Conservation (phyloP, 495 filamentous ascomycete species). For the Penicillium cataractarum region DNA sequence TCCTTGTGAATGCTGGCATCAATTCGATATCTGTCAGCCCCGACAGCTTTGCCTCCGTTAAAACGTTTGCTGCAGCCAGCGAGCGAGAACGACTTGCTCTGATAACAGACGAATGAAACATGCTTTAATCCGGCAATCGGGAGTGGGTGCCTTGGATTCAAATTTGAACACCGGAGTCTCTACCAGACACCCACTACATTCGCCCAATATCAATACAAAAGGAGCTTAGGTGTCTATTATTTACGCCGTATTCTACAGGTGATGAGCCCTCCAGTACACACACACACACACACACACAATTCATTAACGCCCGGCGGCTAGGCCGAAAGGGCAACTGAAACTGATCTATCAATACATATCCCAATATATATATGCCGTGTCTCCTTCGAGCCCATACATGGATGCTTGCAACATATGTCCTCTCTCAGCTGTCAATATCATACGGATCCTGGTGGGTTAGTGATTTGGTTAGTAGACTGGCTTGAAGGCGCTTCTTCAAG, state of each 20-base stretch:
- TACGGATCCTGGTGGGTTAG: slow-evolving; percentile 30
- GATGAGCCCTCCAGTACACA: too few relatives aligned
- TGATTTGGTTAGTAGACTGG: slow-evolving; percentile 8
- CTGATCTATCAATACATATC: slow-evolving; percentile 35
- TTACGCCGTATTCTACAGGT: too few relatives aligned
- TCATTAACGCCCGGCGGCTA: slow-evolving; percentile 36
- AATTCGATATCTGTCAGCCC: slow-evolving; percentile 26
- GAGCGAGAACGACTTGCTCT: too few relatives aligned
- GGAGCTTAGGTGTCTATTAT: too few relatives aligned
- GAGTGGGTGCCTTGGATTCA: too few relatives aligned
- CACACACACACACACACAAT: slow-evolving; percentile 26
- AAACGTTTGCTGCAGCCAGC: too few relatives aligned
- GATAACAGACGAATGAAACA: too few relatives aligned
- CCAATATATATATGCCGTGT: slow-evolving; percentile 23
- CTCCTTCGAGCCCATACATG: slow-evolving; percentile 30
- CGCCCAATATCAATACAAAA: too few relatives aligned
- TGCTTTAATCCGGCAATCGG: too few relatives aligned
- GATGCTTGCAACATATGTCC: slow-evolving; percentile 27
- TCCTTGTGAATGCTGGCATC: slow-evolving; percentile 30
- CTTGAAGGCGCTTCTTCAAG: slow-evolving; percentile 6
- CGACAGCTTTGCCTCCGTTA: slow-evolving; percentile 25
- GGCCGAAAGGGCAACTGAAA: slow-evolving; percentile 37
- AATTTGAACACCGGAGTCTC: too few relatives aligned
- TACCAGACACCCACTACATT: too few relatives aligned
- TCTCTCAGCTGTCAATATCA: slow-evolving; percentile 27